Evolutionary conservation across 768 basidiomycete species (phyloP), one percentile per base, ranked within the genome.

Genomic region (Gyrodon lividus): DNA sequence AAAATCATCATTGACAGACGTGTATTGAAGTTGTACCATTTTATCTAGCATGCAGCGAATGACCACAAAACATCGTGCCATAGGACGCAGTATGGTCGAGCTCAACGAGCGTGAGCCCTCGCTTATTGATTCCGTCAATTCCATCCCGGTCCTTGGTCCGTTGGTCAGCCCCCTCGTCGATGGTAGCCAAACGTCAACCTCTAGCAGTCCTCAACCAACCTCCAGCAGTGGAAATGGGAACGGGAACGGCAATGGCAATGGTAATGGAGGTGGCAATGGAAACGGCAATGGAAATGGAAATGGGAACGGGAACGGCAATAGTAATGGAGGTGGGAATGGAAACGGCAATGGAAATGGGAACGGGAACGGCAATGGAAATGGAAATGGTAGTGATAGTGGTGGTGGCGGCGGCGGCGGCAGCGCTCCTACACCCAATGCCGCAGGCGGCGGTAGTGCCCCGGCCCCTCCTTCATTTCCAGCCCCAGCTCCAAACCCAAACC

Each of bases 121-220:
- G 2, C 72, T 74, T 54, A 62, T 75, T 35, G 68, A 70, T 31
- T 66, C 74, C 28, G 54, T 74, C 22, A 67, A 70, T 31, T 69
- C 74, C 7, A 59, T 78, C 33, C 75, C 79, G 2, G 43, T 79
- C 24, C 57, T 76, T 26, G 62, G 63, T n/a, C 66, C 71, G 2
- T 26, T 81, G 16, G 46, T 74, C 33, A 65, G 54, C 19, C 63
- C 74, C 20, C 23, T 79, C 28, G 34, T 77, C 23, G 66, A 60
- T 22, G 66, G 62, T 10, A 57, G 48, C 38, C 50, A 50, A 45
- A 38, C 59, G 16, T 30, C 61, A 22, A 3, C 42, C 10, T 3
- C 47, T 8, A 33, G 22, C 55, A 43, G 10, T 43, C 26, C 48
- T 44, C 59, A 22, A 26, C 42, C 46, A 45, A 28, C 26, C 43